Evolutionary conservation across 257 asterid species (phyloP).

Genomic region (Agastache rugosa): DNA sequence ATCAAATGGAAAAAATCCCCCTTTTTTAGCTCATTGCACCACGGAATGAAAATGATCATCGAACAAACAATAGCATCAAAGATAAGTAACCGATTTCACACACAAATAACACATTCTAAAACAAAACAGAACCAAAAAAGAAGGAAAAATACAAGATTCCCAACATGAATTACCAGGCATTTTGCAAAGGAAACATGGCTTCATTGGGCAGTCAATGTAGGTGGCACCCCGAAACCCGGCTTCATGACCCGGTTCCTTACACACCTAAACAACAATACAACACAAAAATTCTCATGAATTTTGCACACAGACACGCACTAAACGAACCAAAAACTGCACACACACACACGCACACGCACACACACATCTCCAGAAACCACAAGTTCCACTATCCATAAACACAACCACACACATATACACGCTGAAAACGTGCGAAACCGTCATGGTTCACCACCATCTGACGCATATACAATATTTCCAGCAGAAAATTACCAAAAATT

Average conservation of each 20-base stretch:
- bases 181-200: conserved; percentile 98
- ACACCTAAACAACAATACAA: conserved; percentile 55
- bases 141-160: background rate
- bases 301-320: background rate
- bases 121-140: too few relatives aligned
- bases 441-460: background rate
- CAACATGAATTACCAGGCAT: conserved; percentile 69
- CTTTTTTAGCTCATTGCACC: background rate
- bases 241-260: conserved; percentile 94
- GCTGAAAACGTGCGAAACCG: background rate
- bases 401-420: background rate
- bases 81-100: background rate
- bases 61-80: background rate
- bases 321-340: background rate
- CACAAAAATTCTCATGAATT: conserved; percentile 20
- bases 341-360: background rate
- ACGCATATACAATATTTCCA: background rate
- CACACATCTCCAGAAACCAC: background rate
- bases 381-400: background rate
- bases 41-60: background rate
- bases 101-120: background rate
- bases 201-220: conserved; percentile 97
- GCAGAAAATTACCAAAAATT: background rate
- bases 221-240: conserved; percentile 98
- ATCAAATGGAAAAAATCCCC: background rate